Evolutionary conservation across 208 protist species (phyloP).

Genomic region (Porcisia hertigi): DNA sequence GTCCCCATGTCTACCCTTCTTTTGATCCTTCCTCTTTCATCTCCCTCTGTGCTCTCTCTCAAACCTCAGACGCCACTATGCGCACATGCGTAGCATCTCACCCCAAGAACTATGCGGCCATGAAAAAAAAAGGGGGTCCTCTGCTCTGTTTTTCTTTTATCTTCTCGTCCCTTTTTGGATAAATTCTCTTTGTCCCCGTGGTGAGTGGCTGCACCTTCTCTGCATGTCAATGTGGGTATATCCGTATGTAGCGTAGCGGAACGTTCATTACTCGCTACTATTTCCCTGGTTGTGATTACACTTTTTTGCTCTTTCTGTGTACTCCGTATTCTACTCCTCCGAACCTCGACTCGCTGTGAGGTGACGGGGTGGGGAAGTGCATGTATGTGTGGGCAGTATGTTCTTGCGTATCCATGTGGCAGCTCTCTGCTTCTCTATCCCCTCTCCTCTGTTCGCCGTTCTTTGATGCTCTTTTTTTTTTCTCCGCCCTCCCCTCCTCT

Average conservation of each 20-base stretch:
- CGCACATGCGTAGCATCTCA: conserved; percentile 1
- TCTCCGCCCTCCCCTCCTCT: neutral
- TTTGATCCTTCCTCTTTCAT: neutral
- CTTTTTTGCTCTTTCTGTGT: neutral
- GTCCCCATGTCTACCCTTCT: neutral
- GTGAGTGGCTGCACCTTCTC: neutral
- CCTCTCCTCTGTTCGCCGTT: neutral
- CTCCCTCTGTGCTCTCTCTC: neutral
- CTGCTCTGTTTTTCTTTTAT: neutral
- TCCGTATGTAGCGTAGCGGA: neutral
- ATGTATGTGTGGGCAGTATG: neutral
- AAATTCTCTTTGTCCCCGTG: neutral
- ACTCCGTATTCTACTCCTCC: neutral
- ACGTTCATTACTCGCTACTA: neutral
- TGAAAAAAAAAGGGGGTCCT: neutral
- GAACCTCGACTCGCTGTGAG: neutral
- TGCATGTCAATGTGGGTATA: neutral
- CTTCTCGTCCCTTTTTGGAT: neutral
- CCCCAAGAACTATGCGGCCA: neutral
- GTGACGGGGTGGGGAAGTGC: neutral
- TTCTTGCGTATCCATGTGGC: neutral
- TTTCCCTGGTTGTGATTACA: neutral
- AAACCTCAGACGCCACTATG: neutral
- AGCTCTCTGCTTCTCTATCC: neutral
- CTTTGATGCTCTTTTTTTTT: neutral